Base-by-base conservation (phyloP, 2,329 filamentous ascomycete species). In the Curvularia hawaiiensis region DNA sequence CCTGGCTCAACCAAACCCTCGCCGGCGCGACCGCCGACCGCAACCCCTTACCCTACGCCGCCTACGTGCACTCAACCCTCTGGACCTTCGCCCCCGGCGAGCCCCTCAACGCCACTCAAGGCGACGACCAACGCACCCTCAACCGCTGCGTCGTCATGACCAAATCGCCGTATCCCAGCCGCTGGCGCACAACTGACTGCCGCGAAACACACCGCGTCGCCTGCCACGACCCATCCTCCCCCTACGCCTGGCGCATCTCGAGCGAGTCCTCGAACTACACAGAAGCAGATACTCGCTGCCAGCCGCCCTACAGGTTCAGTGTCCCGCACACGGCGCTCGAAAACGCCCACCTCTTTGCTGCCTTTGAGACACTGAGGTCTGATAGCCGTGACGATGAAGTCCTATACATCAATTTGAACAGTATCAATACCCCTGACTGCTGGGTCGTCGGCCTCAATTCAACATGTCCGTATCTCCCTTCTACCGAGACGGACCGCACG, bases 261-360 rank as follows among this genome's bases (percentile, higher is more conserved):
- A 59, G 69, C 4, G 63, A 74, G 3, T 59, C 70, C 0, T 76
- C 77, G 2, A 67, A 77, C 8, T 87, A 83, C 65, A 73, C 73
- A 40, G 78, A 80, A 3, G 73, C 76, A 2, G 61, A 78, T 2
- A 72, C 66, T 2, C 68, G 76, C 5, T 90, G 88, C 69, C 79
- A 79, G 0, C 54, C 73, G 1, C 75, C 78, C 20, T 79, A 79
- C n/a, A 70, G 54, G 2, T 88, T 90, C 65, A 77, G 79, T 30
- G 80, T 83, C 1, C 87, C 88, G 0, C 81, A 85, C 38, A 88
- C 85, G 0, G 82, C 84, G 2, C 79, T 90, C 2, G 88, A 90
- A 68, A 89, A 89, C 61, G 77, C 77, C 2, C 86, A 88, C 66
- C 77, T 90, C 31, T 78, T 67, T 54, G 77, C 60, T 56, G 74